Evolutionary conservation across 495 filamentous ascomycete species (phyloP).

Genomic region (Echria macrotheca): DNA sequence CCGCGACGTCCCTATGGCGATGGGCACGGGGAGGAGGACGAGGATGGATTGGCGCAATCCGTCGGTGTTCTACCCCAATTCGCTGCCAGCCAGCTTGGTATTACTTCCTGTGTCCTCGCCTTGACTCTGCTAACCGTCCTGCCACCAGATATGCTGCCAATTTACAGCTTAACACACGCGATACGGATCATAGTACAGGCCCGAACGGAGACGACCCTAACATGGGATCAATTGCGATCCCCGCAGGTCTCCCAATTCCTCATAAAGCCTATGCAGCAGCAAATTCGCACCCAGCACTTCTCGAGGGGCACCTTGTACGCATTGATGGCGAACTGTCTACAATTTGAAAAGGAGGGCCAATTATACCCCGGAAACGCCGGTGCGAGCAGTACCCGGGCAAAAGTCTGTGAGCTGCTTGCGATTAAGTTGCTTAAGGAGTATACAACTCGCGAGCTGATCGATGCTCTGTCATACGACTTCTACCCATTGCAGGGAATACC

Average conservation of each 20-base stretch:
- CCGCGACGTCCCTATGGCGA: neutral
- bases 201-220: conserved; percentile 81
- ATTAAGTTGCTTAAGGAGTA: conserved; percentile 88
- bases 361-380: conserved; percentile 76
- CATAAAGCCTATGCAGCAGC: conserved; percentile 82
- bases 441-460: conserved; percentile 78
- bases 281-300: conserved; percentile 73
- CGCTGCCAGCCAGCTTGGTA: conserved; percentile 75
- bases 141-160: conserved; percentile 53
- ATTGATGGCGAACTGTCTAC: conserved; percentile 85
- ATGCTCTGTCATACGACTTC: conserved; percentile 91
- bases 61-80: conserved; percentile 74
- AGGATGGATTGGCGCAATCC: conserved; percentile 47
- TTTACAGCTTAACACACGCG: conserved; percentile 84
- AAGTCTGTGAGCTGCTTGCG: conserved; percentile 87
- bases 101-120: neutral
- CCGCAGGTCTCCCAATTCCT: conserved; percentile 94
- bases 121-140: conserved; percentile 9
- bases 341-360: conserved; percentile 83
- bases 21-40: conserved; percentile 37
- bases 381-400: conserved; percentile 71
- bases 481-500: conserved; percentile 74
- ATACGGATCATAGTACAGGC: conserved; percentile 76
- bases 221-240: conserved; percentile 93
- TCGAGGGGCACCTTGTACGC: conserved; percentile 82